Percentiles rank a stretch among this genome's conserved stretches.
Conservation (phyloP, 352 stramenopile genomes). For the Globisporangium cederbergense region DNA sequence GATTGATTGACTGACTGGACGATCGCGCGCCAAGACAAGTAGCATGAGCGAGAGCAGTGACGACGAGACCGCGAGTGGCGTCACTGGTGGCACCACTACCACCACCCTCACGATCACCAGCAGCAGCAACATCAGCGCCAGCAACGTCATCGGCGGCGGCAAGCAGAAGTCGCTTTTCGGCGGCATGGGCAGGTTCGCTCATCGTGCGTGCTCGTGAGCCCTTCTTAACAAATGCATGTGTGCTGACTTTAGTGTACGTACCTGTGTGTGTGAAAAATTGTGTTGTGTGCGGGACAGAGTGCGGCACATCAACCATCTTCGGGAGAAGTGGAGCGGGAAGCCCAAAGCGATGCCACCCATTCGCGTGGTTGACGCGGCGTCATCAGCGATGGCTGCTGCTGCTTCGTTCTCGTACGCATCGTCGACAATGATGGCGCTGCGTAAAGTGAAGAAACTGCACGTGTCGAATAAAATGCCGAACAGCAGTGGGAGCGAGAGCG, state of each 20-base stretch:
- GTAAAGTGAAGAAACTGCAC: conserved; percentile 22
- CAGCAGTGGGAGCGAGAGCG: conserved; percentile 20
- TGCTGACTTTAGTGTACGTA: background rate
- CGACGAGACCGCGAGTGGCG: conserved; percentile 26
- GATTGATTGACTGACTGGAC: too few species aligned
- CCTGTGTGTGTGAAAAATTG: background rate
- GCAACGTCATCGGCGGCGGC: conserved; percentile 3
- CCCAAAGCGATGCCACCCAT: conserved; percentile 15
- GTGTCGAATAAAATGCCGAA: background rate
- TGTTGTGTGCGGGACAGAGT: conserved; percentile 21
- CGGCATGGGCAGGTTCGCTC: conserved; percentile 31
- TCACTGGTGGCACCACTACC: background rate
- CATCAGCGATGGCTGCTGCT: conserved; percentile 6
- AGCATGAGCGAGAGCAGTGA: conserved; percentile 40
- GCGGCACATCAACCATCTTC: conserved; percentile 49
- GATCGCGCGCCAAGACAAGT: background rate
- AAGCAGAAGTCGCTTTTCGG: conserved; percentile 48
- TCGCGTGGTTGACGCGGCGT: background rate
- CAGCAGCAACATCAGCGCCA: conserved; percentile 10
- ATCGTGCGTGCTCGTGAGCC: background rate
- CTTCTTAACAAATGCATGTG: background rate
- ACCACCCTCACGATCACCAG: conserved; percentile 8
- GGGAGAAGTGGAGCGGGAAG: conserved; percentile 43
- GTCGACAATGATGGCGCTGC: conserved; percentile 5
- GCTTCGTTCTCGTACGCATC: conserved; percentile 17